A percentile compares a stretch with the other conserved stretches of the same genome.
Conservation (phyloP, 2,329 filamentous ascomycete species). For the Verticillium alfalfae region DNA sequence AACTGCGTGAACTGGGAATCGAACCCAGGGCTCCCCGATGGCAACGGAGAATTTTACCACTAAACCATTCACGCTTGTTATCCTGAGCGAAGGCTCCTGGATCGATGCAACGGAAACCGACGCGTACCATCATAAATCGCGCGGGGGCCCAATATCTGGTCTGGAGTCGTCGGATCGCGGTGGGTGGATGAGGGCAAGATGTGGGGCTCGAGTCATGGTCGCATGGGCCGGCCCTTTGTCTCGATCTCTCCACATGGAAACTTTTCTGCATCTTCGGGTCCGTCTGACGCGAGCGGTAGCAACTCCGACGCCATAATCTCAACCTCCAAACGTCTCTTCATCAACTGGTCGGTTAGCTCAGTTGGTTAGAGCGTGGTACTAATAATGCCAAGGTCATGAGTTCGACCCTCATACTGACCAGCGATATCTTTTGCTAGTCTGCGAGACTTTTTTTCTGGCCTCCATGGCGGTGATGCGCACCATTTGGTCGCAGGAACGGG, state of each 20-base stretch:
- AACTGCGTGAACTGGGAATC: constrained; percentile 2
- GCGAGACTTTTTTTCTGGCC: background rate
- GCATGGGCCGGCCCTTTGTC: too few relatives aligned
- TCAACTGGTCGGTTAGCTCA: background rate
- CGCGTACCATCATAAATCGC: background rate
- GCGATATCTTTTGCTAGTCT: background rate
- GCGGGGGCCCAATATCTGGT: background rate
- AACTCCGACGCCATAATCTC: background rate
- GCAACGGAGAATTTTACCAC: constrained; percentile 4
- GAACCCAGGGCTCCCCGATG: constrained; percentile 3
- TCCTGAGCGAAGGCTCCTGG: background rate
- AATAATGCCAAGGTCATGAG: background rate
- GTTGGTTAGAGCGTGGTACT: background rate
- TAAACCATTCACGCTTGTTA: constrained; percentile 2
- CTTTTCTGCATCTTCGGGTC: background rate
- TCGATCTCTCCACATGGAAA: too few relatives aligned
- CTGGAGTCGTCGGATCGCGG: background rate
- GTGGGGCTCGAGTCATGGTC: background rate
- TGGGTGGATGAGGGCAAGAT: background rate
- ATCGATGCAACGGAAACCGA: background rate
- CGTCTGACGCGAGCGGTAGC: background rate
- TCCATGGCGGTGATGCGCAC: background rate
- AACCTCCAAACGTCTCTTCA: accelerated
- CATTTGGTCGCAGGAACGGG: background rate
- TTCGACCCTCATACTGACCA: background rate